These are phyloP conservation scores for Cryphonectria japonica DNA, from an alignment of 2,329 filamentous ascomycete genomes.

Conservation along the genomic window DNA sequence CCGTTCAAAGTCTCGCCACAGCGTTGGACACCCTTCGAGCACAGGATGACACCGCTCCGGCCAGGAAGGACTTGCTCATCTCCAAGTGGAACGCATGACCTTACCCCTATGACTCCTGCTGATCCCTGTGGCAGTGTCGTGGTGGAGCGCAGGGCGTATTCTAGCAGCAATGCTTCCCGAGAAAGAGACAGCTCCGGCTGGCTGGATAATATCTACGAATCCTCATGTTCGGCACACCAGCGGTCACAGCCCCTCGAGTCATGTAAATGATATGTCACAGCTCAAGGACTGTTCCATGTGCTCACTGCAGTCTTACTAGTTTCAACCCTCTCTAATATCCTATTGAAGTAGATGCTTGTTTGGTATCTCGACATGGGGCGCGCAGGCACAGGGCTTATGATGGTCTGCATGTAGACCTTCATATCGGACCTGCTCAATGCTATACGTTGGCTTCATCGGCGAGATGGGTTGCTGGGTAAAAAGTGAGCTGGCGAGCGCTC, in stretches of 20 bases:
- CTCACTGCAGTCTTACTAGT: background rate
- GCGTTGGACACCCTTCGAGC: background rate
- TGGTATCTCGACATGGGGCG: no score
- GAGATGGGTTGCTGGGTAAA: no score
- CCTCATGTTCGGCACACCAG: background rate
- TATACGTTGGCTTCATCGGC: no score
- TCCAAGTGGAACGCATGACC: no score
- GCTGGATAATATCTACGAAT: background rate
- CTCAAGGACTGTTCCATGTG: background rate
- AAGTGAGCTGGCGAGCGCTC: no score
- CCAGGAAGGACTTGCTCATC: background rate
- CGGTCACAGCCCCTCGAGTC: no score
- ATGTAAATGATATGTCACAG: background rate
- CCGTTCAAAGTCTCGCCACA: background rate
- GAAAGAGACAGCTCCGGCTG: background rate
- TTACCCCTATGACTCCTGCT: background rate
- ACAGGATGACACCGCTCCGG: background rate
- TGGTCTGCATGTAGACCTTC: no score
- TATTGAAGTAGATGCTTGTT: no score
- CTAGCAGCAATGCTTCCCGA: background rate
- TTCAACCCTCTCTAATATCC: background rate
- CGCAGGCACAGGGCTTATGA: no score
- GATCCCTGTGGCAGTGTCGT: background rate
- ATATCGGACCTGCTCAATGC: no score
- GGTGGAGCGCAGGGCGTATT: background rate